phyloP scores from a whole-genome alignment of 805 yeast genomes.

The Monosporozyma unispora region DNA sequence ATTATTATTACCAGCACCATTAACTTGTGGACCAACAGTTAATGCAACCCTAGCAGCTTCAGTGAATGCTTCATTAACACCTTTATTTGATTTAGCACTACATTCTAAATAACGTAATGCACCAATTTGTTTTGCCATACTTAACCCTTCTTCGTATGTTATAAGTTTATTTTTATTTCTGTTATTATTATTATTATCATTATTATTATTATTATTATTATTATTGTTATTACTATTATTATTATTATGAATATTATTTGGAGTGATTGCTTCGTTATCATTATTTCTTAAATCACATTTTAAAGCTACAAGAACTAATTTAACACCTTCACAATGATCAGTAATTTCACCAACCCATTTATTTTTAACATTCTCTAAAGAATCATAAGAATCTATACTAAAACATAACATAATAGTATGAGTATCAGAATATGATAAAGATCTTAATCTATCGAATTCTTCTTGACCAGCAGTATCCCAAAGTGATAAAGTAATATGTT shows the following conservation, averaged over 20 bases:
- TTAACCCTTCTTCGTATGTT: slow-evolving; percentile 86
- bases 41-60: slow-evolving; percentile 97
- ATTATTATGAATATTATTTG: slow-evolving; percentile 20
- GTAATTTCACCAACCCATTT: slow-evolving; percentile 91
- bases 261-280: slow-evolving; percentile 29
- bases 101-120: slow-evolving; percentile 94
- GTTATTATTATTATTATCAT: slow-evolving; percentile 23
- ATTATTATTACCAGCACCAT: slow-evolving; percentile 29
- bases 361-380: slow-evolving; percentile 85
- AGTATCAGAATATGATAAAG: slow-evolving; percentile 83
- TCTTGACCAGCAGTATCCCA: slow-evolving; percentile 99
- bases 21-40: slow-evolving; percentile 78
- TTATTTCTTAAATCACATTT: slow-evolving; percentile 83
- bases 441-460: slow-evolving; percentile 89
- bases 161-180: slow-evolving; percentile 46
- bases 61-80: slow-evolving; percentile 98
- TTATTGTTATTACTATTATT: slow-evolving; percentile 19
- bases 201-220: slow-evolving; percentile 18
- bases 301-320: slow-evolving; percentile 86
- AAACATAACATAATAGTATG: slow-evolving; percentile 86
- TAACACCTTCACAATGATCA: slow-evolving; percentile 90
- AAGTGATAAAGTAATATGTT: slow-evolving; percentile 82
- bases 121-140: slow-evolving; percentile 86
- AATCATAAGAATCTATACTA: slow-evolving; percentile 82
- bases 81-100: slow-evolving; percentile 91